Conservation (phyloP, 352 stramenopile genomes). For the Pythium phragmiticola region DNA sequence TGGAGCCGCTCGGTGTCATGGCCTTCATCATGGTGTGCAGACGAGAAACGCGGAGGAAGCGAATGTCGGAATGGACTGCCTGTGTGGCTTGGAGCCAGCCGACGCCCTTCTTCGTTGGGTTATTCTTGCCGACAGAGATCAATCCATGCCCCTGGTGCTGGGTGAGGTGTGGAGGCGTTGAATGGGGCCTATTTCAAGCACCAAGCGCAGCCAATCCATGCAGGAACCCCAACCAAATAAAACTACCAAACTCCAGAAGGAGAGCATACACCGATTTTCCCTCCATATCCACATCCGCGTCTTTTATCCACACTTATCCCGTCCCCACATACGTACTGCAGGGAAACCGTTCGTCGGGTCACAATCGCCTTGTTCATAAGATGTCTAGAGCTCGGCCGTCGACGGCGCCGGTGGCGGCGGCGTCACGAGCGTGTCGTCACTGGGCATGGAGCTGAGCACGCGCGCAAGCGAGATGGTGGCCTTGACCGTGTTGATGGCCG, state of each 20-base stretch:
- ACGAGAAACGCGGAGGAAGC: neutral
- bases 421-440: conserved; percentile 28
- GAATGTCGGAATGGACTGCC: conserved; percentile 5
- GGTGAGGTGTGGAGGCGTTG: no score
- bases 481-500: conserved; percentile 89
- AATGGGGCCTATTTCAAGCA: no score
- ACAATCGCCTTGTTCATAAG: neutral
- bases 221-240: neutral
- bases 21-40: conserved; percentile 27
- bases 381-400: conserved; percentile 7
- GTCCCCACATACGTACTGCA: conserved; percentile 3
- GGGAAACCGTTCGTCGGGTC: neutral
- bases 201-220: no score
- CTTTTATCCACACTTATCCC: conserved; percentile 1
- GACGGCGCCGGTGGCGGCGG: conserved; percentile 30
- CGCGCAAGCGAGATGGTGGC: conserved; percentile 79
- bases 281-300: conserved; percentile 10
- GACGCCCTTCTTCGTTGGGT: no score
- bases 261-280: conserved; percentile 5
- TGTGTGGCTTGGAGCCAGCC: no score
- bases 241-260: neutral
- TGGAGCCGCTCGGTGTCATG: conserved; percentile 6
- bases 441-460: conserved; percentile 37
- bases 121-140: neutral
- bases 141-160: no score